A percentile compares a stretch with the other conserved stretches of the same genome.
Evolutionary conservation across 225 moss, liverwort and hornwort species (phyloP).

Genomic region (Asterella californica): DNA sequence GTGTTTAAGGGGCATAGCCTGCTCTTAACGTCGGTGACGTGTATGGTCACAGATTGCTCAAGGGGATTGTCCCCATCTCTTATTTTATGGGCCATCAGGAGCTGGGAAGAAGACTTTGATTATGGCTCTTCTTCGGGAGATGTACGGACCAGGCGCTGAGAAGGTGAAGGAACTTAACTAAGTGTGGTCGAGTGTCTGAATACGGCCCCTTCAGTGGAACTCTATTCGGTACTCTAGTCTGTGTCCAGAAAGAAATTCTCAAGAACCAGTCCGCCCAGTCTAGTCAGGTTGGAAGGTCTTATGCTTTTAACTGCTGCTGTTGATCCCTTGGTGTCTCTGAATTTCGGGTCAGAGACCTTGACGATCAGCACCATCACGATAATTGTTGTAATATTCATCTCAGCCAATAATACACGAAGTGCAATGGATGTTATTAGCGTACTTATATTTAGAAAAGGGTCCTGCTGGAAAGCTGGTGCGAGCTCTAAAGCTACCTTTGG

Average conservation of each 20-base stretch:
- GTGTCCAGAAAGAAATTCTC: not conserved
- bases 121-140: slow-evolving; percentile 79
- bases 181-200: not conserved
- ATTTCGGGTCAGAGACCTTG: too few species aligned
- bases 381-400: not conserved
- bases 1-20: too few species aligned
- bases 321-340: too few species aligned
- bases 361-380: not conserved
- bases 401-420: not conserved
- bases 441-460: not conserved
- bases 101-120: slow-evolving; percentile 88
- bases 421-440: not conserved
- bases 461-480: not conserved
- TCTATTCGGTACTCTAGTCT: not conserved
- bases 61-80: slow-evolving; percentile 85
- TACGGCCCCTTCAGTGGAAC: not conserved
- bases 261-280: not conserved
- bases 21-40: too few species aligned
- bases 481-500: not conserved
- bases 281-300: not conserved
- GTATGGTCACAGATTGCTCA: slow-evolving; percentile 53
- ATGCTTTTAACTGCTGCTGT: not conserved
- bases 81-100: slow-evolving; percentile 78
- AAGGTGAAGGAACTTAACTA: slow-evolving; percentile 43
- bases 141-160: slow-evolving; percentile 82